Conservation (phyloP, 371 early-diverging fungal genomes). For the Umbelopsis sp. region DNA sequence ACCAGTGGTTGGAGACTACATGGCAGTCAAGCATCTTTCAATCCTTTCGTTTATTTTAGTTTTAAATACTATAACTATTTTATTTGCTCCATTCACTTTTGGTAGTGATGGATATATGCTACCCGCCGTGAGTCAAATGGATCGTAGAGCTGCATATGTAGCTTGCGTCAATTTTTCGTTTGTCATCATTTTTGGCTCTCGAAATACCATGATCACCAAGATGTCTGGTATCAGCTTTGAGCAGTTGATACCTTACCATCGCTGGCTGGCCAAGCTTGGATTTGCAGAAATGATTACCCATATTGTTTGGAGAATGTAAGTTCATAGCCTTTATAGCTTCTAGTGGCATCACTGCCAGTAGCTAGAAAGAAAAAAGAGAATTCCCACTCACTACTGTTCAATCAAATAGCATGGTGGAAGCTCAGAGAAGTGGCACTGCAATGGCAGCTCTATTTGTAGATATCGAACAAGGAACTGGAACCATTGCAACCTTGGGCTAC, state of each 20-base stretch:
- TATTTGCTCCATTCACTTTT: conserved; percentile 35
- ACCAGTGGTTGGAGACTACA: conserved; percentile 15
- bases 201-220: conserved; percentile 42
- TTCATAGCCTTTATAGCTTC: background rate
- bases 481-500: conserved; percentile 45
- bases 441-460: conserved; percentile 36
- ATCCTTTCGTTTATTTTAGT: conserved; percentile 36
- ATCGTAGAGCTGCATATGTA: conserved; percentile 51
- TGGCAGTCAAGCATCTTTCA: conserved; percentile 43
- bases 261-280: conserved; percentile 49
- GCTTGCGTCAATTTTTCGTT: conserved; percentile 51
- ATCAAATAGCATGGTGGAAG: conserved; percentile 28
- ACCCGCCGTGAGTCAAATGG: conserved; percentile 34
- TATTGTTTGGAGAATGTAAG: conserved; percentile 52
- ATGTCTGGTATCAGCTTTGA: conserved; percentile 52
- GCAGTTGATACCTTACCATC: conserved; percentile 49
- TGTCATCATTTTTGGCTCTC: conserved; percentile 49
- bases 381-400: background rate
- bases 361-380: too few relatives aligned
- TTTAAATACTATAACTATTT: conserved; percentile 36
- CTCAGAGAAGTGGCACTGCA: conserved; percentile 19
- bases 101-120: conserved; percentile 16
- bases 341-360: background rate
- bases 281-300: conserved; percentile 45
- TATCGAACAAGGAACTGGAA: conserved; percentile 43